Conservation (phyloP, 257 asterid species). For the Catharanthus roseus region DNA sequence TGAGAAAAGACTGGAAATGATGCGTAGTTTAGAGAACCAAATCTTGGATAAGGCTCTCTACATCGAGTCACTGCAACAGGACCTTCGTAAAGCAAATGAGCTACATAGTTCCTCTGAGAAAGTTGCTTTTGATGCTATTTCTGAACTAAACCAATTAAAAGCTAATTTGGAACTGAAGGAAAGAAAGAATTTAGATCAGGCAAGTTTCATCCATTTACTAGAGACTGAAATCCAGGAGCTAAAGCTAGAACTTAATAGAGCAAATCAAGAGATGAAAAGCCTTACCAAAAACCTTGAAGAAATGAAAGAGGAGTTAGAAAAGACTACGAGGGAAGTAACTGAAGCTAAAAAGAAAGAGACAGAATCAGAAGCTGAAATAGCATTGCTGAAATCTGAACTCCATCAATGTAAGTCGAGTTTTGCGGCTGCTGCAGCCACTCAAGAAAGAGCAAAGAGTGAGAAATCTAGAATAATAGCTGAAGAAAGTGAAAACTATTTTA, state of each 20-base stretch:
- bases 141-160: conserved; percentile 26
- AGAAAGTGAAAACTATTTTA: conserved; percentile 17
- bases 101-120: conserved; percentile 21
- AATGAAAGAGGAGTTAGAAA: conserved; percentile 30
- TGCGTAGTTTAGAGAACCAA: conserved; percentile 34
- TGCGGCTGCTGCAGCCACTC: conserved; percentile 48
- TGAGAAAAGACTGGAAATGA: conserved; percentile 16
- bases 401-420: conserved; percentile 42
- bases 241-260: conserved; percentile 20
- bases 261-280: conserved; percentile 17
- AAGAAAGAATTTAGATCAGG: conserved; percentile 32
- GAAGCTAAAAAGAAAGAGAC: conserved; percentile 32
- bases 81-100: conserved; percentile 30
- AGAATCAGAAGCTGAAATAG: conserved; percentile 41
- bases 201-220: conserved; percentile 23
- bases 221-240: conserved; percentile 33
- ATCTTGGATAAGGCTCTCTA: conserved; percentile 28
- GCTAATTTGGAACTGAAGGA: conserved; percentile 31
- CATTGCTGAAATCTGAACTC: conserved; percentile 42
- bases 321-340: conserved; percentile 11
- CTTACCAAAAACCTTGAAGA: conserved; percentile 10
- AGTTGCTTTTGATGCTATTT: conserved; percentile 25
- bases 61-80: conserved; percentile 27
- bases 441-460: conserved; percentile 40
- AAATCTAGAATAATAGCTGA: conserved; percentile 18